These are phyloP conservation scores for Croton laevigatus DNA, from an alignment of 441 rosid species.

Conservation along the genomic window DNA sequence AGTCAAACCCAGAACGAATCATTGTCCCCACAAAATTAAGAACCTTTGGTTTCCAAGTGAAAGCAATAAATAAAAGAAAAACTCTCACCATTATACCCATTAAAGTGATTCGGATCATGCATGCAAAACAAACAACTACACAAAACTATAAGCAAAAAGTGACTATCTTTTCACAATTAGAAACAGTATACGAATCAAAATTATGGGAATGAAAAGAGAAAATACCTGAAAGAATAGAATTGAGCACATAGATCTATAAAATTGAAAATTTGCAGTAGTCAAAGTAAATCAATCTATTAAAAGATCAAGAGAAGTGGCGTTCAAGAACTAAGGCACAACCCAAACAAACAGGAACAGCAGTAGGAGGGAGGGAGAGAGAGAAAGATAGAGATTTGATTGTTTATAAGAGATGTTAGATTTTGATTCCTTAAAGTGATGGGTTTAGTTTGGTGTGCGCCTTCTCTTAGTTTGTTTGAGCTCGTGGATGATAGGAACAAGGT, in stretches of 20 bases:
- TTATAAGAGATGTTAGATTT: background rate
- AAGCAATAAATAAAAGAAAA: background rate
- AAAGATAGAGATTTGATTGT: background rate
- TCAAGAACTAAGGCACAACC: background rate
- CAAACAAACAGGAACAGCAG: background rate
- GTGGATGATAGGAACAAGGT: too few relatives aligned
- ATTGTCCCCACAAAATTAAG: background rate
- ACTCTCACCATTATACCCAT: background rate
- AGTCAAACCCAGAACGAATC: conserved; percentile 12
- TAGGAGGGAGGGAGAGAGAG: background rate
- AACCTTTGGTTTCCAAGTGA: conserved; percentile 4
- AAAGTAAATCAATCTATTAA: background rate
- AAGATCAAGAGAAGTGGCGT: background rate
- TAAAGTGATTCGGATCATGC: background rate
- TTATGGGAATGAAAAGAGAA: background rate
- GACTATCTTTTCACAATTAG: background rate
- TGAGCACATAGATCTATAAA: background rate
- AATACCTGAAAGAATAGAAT: background rate
- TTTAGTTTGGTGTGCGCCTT: background rate
- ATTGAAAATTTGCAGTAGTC: background rate
- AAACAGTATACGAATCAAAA: background rate
- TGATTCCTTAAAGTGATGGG: background rate
- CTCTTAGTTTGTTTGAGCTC: too few relatives aligned
- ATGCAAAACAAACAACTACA: conserved; percentile 1
- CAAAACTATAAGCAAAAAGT: background rate